Conservation (phyloP, 2,329 filamentous ascomycete genomes). For the Incumbomyces delicatus region DNA sequence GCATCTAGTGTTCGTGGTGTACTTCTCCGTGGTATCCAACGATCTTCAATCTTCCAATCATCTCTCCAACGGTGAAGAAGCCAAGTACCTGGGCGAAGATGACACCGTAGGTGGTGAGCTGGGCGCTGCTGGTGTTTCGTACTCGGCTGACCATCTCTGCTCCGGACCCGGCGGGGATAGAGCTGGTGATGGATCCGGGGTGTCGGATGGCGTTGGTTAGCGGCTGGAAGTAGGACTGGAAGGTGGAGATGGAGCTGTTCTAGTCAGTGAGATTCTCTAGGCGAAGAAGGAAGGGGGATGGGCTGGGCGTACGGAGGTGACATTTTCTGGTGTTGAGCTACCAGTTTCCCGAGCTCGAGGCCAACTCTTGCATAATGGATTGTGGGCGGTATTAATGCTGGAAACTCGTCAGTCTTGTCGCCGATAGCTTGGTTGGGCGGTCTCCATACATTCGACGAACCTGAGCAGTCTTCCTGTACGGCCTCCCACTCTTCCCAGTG, state of each 20-base stretch:
- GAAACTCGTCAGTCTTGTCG: constrained; percentile 7
- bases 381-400: constrained; percentile 75
- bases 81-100: constrained; percentile 78
- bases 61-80: constrained; percentile 97
- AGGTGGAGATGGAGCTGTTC: constrained; percentile 49
- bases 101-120: constrained; percentile 65
- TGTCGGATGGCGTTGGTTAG: constrained; percentile 61
- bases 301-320: constrained; percentile 79
- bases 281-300: constrained; percentile 1
- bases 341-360: constrained; percentile 76
- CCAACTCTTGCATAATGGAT: constrained; percentile 88
- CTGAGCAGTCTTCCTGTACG: constrained; percentile 68
- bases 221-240: constrained; percentile 79
- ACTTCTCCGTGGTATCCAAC: constrained; percentile 76
- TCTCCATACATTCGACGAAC: constrained; percentile 74
- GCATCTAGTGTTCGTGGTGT: constrained; percentile 32
- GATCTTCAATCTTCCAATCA: constrained; percentile 90
- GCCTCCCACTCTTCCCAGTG: constrained; percentile 69
- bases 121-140: constrained; percentile 60
- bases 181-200: constrained; percentile 49
- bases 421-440: background rate
- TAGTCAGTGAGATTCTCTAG: background rate
- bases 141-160: constrained; percentile 46
- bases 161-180: constrained; percentile 41
- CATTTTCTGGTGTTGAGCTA: constrained; percentile 86